Evolutionary conservation across 768 basidiomycete genomes (phyloP).

Genomic region (Megacollybia marginata): DNA sequence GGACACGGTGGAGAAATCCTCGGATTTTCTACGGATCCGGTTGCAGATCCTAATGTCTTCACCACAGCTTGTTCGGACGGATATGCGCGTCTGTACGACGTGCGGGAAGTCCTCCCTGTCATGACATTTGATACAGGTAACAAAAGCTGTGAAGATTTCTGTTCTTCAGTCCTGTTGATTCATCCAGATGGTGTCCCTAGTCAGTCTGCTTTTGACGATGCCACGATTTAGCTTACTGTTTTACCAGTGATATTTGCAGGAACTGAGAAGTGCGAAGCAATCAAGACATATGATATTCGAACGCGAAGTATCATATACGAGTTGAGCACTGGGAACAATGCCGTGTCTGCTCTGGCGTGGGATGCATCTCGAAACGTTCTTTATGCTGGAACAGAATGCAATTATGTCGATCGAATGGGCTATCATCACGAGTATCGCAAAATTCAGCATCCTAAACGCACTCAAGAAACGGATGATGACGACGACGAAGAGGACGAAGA

Average conservation of each 20-base stretch:
- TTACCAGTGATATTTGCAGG: constrained; percentile 20
- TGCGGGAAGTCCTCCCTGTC: constrained; percentile 19
- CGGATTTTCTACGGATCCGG: constrained; percentile 19
- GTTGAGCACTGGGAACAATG: constrained; percentile 20
- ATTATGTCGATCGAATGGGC: background rate
- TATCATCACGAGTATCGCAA: background rate
- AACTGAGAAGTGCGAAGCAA: constrained; percentile 15
- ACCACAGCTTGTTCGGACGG: constrained; percentile 23
- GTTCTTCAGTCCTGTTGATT: background rate
- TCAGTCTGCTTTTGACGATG: background rate
- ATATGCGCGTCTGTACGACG: constrained; percentile 22
- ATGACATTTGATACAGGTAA: constrained; percentile 18
- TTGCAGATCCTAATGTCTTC: constrained; percentile 19
- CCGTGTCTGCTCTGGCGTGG: background rate
- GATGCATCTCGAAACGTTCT: background rate
- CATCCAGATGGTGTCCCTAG: background rate
- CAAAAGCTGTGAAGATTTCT: constrained; percentile 3
- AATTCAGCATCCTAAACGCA: background rate
- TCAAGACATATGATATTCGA: constrained; percentile 30
- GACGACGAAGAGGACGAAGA: background rate
- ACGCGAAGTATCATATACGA: constrained; percentile 24
- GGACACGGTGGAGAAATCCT: constrained; percentile 3
- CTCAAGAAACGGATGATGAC: background rate
- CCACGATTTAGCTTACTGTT: background rate
- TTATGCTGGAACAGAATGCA: background rate